A percentile compares a stretch with the other conserved stretches of the same genome.
Evolutionary conservation across 2,329 filamentous ascomycete species (phyloP).

Genomic region (Botrytis hyacinthi): DNA sequence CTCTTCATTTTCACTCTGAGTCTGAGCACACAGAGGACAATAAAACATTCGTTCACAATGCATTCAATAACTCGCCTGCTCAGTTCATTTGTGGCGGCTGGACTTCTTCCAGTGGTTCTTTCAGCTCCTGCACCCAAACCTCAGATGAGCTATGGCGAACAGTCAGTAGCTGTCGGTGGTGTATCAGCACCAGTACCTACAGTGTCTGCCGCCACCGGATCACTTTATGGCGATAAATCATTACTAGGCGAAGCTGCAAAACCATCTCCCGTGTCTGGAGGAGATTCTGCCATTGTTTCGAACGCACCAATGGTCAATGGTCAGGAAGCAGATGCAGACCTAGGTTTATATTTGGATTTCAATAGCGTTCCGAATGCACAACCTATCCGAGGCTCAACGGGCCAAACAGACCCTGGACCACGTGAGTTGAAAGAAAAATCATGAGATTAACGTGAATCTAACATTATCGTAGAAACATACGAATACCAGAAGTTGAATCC

Average conservation of each 20-base stretch:
- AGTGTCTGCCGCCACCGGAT: conserved; percentile 42
- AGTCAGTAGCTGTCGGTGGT: conserved; percentile 45
- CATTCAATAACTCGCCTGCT: conserved; percentile 8
- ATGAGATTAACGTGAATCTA: neutral
- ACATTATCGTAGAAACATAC: conserved; percentile 40
- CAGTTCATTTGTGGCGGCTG: conserved; percentile 19
- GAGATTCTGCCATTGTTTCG: conserved; percentile 43
- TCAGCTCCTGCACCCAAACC: conserved; percentile 24
- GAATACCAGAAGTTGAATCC: conserved; percentile 54
- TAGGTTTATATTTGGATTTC: conserved; percentile 55
- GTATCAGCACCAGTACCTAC: conserved; percentile 42
- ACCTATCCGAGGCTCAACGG: conserved; percentile 51
- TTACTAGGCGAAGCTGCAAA: conserved; percentile 45
- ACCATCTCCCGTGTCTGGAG: conserved; percentile 41
- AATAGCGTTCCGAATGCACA: conserved; percentile 51
- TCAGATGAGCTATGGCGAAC: conserved; percentile 45
- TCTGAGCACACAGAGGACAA: neutral
- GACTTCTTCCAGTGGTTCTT: conserved; percentile 22
- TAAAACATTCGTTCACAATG: neutral
- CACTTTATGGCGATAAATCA: conserved; percentile 43
- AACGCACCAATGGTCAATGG: conserved; percentile 47
- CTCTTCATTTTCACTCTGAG: neutral
- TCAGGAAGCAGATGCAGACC: conserved; percentile 49
- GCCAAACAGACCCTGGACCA: conserved; percentile 52
- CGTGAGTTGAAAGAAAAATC: conserved; percentile 22